phyloP scores from a whole-genome alignment of 78 protist species.

The slime mould (Dictyostelium discoideum) region dicty_2.7 NC_007091.3:5019501-5020000 shows the following conservation, averaged over 20 bases:
- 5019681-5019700: not conserved
- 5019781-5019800: not conserved
- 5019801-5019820: not conserved
- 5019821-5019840: not conserved
- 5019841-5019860: not conserved
- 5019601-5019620: not conserved
- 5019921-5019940: not conserved
- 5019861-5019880: no score
- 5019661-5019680: not conserved
- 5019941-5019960: not conserved
- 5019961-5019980: not conserved
- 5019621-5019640: not conserved
- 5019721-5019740: not conserved
- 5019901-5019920: no score
- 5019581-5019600: not conserved
- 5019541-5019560: not conserved
- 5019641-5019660: not conserved
- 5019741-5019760: not conserved
- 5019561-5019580: not conserved
- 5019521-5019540: not conserved
- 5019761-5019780: not conserved
- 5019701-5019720: not conserved
- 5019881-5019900: not conserved
- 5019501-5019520: not conserved
- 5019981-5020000: not conserved